A percentile compares a stretch with the other conserved stretches of the same genome.
phyloP scores from a whole-genome alignment of 495 filamentous ascomycete genomes.

The Lasiosphaeris hirsuta region DNA sequence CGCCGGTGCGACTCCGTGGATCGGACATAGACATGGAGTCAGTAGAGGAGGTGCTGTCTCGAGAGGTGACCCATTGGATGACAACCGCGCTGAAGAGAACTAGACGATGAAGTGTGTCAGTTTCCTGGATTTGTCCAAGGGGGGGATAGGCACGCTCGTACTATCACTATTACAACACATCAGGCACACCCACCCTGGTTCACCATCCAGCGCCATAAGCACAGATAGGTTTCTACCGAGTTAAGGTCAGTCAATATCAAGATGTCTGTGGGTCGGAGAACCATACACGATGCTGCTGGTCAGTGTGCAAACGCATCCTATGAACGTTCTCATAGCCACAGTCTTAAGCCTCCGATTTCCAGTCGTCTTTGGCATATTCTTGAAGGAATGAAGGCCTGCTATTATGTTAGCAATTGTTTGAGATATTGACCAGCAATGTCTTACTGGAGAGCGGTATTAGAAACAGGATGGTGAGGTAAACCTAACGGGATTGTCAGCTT shows the following conservation, averaged over 20 bases:
- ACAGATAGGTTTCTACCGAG: conserved; percentile 47
- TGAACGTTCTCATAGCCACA: conserved; percentile 46
- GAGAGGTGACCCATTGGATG: conserved; percentile 54
- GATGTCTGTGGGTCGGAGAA: not conserved
- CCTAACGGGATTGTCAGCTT: conserved; percentile 30
- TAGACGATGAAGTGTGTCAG: conserved; percentile 12
- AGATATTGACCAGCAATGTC: not conserved
- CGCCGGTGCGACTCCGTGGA: conserved; percentile 9
- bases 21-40: conserved; percentile 19
- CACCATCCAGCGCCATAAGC: conserved; percentile 48
- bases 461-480: conserved; percentile 52
- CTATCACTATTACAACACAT: conserved; percentile 57
- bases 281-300: conserved; percentile 45
- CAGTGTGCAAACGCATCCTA: conserved; percentile 47
- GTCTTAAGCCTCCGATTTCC: conserved; percentile 35
- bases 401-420: not conserved
- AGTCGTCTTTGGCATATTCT: conserved; percentile 29
- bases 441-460: conserved; percentile 46
- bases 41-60: conserved; percentile 33
- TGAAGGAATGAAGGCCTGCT: conserved; percentile 41
- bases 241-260: not conserved
- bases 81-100: conserved; percentile 52
- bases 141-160: conserved; percentile 19
- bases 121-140: not conserved
- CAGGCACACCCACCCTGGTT: conserved; percentile 55